phyloP scores from a whole-genome alignment of 192 early-diverging fungal genomes.

The Neocallimastix lanati region DNA sequence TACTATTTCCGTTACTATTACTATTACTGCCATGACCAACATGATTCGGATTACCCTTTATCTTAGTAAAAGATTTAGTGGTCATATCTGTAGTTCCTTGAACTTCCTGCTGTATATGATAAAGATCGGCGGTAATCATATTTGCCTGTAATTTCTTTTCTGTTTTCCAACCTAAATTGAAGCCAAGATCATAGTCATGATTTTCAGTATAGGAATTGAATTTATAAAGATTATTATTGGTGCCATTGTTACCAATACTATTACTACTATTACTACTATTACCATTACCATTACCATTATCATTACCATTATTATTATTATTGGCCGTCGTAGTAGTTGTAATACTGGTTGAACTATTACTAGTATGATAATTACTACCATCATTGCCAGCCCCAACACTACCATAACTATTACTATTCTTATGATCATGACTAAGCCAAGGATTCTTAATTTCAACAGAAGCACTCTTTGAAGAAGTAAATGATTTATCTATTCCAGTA shows the following conservation, averaged over 20 bases:
- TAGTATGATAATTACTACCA: too few species aligned
- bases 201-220: background rate
- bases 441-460: background rate
- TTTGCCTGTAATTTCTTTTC: background rate
- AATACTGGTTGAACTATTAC: too few species aligned
- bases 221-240: background rate
- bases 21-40: background rate
- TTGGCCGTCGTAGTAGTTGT: too few species aligned
- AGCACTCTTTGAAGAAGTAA: background rate
- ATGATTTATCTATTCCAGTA: background rate
- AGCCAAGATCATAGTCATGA: background rate
- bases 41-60: background rate
- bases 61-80: background rate
- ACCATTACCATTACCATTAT: too few species aligned
- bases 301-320: too few species aligned
- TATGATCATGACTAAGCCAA: background rate
- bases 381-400: too few species aligned
- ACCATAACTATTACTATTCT: too few species aligned
- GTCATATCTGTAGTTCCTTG: background rate
- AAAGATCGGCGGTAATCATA: background rate
- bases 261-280: too few species aligned
- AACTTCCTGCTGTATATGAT: background rate
- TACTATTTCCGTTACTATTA: background rate
- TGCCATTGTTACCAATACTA: too few species aligned
- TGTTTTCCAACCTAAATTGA: background rate